A percentile compares a stretch with the other conserved stretches of the same genome.
Conservation (phyloP, 768 basidiomycete species). For the Lanmaoa pseudosensibilis region DNA sequence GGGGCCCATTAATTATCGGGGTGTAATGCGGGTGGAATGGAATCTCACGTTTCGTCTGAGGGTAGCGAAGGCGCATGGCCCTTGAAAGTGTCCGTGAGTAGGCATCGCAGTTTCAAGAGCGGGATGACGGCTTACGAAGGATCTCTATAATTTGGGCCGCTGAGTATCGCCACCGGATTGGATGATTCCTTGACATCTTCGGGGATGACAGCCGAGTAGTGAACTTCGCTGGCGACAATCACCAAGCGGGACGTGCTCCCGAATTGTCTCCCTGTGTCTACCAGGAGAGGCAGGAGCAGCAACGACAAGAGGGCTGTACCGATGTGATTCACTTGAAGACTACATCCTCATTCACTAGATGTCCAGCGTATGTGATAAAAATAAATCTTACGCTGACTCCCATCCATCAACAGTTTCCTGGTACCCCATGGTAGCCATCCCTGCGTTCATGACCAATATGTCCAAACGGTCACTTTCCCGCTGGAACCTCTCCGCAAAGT, state of each 20-base stretch:
- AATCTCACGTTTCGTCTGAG: slow-evolving; percentile 28
- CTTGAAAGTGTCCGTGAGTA: slow-evolving; percentile 3
- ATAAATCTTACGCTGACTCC: slow-evolving; percentile 36
- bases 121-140: slow-evolving; percentile 14
- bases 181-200: slow-evolving; percentile 21
- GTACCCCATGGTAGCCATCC: slow-evolving; percentile 11
- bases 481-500: slow-evolving; percentile 11
- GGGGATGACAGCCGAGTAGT: slow-evolving; percentile 18
- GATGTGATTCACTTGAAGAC: slow-evolving; percentile 39
- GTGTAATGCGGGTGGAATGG: not conserved
- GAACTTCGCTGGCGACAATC: slow-evolving; percentile 32
- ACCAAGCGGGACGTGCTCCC: slow-evolving; percentile 28
- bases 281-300: slow-evolving; percentile 33
- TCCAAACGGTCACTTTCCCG: slow-evolving; percentile 16
- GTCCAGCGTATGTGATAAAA: not conserved
- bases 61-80: slow-evolving; percentile 22
- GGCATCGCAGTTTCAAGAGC: too few relatives aligned
- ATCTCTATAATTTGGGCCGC: slow-evolving; percentile 19
- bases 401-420: slow-evolving; percentile 42
- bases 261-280: slow-evolving; percentile 26
- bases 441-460: slow-evolving; percentile 48
- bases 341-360: not conserved
- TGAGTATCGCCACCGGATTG: slow-evolving; percentile 29
- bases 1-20: not conserved
- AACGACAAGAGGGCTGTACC: slow-evolving; percentile 33